Evolutionary conservation across 371 early-diverging fungal genomes (phyloP), one percentile per base, ranked within the genome.

Genomic region (Mortierella sp.): DNA sequence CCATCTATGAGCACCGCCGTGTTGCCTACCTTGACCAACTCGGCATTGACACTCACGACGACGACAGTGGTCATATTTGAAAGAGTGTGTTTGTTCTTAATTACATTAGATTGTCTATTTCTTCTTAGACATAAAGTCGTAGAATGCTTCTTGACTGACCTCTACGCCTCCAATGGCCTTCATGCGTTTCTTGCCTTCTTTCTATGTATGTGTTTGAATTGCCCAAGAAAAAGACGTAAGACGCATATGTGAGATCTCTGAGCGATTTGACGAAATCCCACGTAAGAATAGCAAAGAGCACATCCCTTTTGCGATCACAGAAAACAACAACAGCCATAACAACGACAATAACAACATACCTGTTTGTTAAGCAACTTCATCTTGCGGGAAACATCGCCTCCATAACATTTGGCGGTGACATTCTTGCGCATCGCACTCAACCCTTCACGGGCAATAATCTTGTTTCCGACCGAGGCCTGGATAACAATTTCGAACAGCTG

Each of bases 381-480:
- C 83, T 96, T 97, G 26, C 98, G 90, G 0, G 97, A 95, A n/a
- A 95, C 94, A 90, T 98, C 98, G 34, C 97, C 97, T 59, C 98
- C 98, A 87, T 98, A 98, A 75, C 96, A 96, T 91, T 98, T 98
- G 26, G 98, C 97, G 16, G 96, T 97, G 34, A 98, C 98, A 83
- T 98, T 96, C 83, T 98, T 98, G n/a, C 97, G 90, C 77, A 96
- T 77, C 0, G 98, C 96, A 26, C 91, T 84, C 70, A 98, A 83
- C 8, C 95, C 96, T 84, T 99, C 99, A 61, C 99, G 86, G 5
- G 98, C 96, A 46, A 98, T 92, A 72, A 98, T 88, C 80, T 95
- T 96, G 67, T 92, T 92, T 21, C 95, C 96, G 10, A 97, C 87
- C 0, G 96, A 91, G 0, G 96, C 96, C 83, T 99, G 99, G 72